phyloP scores from a whole-genome alignment of 163 green algal genomes.

The Chloromonas sp. region DNA sequence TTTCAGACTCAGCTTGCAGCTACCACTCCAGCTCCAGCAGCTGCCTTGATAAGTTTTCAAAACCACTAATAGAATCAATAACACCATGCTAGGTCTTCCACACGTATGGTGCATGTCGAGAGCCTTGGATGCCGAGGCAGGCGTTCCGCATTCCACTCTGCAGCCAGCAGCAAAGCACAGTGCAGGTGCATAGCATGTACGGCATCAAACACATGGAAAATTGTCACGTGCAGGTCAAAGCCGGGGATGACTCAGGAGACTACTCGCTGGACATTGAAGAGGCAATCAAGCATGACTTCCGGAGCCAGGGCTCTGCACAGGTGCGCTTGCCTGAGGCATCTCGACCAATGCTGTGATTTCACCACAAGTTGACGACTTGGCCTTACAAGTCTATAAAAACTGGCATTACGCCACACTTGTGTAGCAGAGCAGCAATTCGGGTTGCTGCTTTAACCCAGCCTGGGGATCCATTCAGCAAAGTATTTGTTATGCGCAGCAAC shows the following conservation, averaged over 20 bases:
- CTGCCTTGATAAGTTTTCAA: too few relatives aligned
- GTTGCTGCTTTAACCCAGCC: too few relatives aligned
- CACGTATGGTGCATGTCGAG: too few relatives aligned
- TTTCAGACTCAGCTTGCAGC: too few relatives aligned
- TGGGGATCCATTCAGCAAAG: too few relatives aligned
- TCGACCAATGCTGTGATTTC: not conserved
- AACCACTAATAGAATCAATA: too few relatives aligned
- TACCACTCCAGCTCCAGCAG: too few relatives aligned
- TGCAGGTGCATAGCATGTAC: not conserved
- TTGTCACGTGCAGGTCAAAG: not conserved
- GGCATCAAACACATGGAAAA: not conserved
- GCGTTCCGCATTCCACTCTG: not conserved
- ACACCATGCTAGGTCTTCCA: too few relatives aligned
- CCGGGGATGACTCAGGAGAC: not conserved
- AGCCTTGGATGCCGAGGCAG: too few relatives aligned
- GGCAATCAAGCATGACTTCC: conserved; percentile 10
- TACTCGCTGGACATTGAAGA: conserved; percentile 12
- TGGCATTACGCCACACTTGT: not conserved
- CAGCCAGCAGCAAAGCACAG: not conserved
- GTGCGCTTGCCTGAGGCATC: not conserved
- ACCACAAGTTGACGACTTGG: not conserved
- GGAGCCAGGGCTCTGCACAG: not conserved
- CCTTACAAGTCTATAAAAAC: too few relatives aligned
- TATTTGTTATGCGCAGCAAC: not conserved
- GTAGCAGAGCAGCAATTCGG: not conserved